Evolutionary conservation across 1,284 basidiomycete species (phyloP), one percentile per base, ranked within the genome.

Genomic region (Ganoderma lingzhi): DNA sequence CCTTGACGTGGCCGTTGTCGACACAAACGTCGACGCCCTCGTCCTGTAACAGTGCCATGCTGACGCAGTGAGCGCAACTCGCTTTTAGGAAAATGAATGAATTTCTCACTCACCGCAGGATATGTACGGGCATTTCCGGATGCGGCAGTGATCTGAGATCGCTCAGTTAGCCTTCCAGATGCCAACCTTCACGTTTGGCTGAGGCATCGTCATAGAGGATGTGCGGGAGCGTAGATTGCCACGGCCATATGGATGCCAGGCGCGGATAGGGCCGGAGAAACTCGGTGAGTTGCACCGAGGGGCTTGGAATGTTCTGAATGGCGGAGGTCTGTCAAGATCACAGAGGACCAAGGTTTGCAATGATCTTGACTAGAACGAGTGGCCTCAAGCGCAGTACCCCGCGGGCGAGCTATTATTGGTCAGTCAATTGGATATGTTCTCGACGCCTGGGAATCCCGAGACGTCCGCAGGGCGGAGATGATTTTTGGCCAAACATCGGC

Each of bases 381-480:
- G 28, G 42, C 28, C 45, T 67, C 61, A 48, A 63, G 35, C 58
- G 39, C 32, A 56, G 66, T 37, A 41, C 62, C 56, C 62, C 39
- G 32, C 35, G 35, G 39, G 35, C 32, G 32, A 58, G 39, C 55
- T 48, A 63, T 51, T 28, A 51, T 51, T 51, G 48, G 48, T 19
- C 23, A 28, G 48, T 51, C 48, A 48, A 51, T 51, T 58, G 37
- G 63, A 63, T 63, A 67, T 59, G 48, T 67, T 41, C 62, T 44
- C 41, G 42, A 41, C 35, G 45, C 62, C 32, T 67, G 66, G 42
- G 66, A 67, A 67, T 17, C 15, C 66, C 62, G 66, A 67, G 62
- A 60, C 56, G 42, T 51, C 66, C 66, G 66, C 55, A 41, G 44
- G 44, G 62, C 66, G 66, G 66, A 67, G 55, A 67, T 67, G 55